phyloP scores from a whole-genome alignment of 345 rosid genomes.

The Erodium maritimum region DNA sequence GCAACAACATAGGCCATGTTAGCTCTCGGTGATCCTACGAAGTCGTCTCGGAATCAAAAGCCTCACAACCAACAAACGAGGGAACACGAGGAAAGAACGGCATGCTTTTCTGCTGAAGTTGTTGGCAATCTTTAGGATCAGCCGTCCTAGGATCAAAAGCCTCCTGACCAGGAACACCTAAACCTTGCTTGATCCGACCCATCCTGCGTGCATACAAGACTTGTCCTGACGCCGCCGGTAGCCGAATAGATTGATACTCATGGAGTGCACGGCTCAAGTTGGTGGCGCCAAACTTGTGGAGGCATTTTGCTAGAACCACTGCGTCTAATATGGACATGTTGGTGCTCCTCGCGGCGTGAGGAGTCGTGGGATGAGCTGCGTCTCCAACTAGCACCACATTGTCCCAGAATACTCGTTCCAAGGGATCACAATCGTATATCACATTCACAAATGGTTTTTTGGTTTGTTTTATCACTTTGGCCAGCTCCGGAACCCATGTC shows the following conservation, averaged over 20 bases:
- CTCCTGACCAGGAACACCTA: constrained; percentile 22
- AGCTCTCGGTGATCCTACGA: no score
- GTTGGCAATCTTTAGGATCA: constrained; percentile 19
- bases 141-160: constrained; percentile 25
- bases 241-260: constrained; percentile 51
- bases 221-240: constrained; percentile 52
- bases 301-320: constrained; percentile 44
- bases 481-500: constrained; percentile 49
- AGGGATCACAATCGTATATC: constrained; percentile 60
- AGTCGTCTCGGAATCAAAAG: no score
- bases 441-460: constrained; percentile 59
- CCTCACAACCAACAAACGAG: no score
- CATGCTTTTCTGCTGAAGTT: constrained; percentile 41
- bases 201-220: constrained; percentile 40
- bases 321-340: constrained; percentile 78
- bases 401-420: constrained; percentile 33
- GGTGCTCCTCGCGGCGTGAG: constrained; percentile 68
- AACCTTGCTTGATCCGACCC: constrained; percentile 63
- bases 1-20: no score
- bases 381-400: constrained; percentile 56
- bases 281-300: constrained; percentile 34
- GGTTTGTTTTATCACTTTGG: constrained; percentile 49
- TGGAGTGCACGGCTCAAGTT: constrained; percentile 35
- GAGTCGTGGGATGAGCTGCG: constrained; percentile 70
- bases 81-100: constrained; percentile 46